Evolutionary conservation across 2,329 filamentous ascomycete species (phyloP).

Genomic region (Aspergillus chevalieri): DNA sequence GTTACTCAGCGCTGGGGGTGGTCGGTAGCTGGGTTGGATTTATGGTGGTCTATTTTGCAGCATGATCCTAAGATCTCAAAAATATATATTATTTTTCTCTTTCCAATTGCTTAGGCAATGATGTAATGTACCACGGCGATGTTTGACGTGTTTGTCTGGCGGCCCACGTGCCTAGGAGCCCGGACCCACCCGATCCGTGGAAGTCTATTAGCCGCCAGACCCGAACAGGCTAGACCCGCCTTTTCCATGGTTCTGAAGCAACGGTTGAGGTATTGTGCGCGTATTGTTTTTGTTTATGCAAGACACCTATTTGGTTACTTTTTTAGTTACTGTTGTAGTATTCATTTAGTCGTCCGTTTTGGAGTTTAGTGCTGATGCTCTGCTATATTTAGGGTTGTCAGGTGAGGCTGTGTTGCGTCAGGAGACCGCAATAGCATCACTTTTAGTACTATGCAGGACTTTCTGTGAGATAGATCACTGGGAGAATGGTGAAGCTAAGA

Average conservation of each 20-base stretch:
- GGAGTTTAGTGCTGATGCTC: too few species aligned
- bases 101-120: constrained; percentile 4
- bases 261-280: background rate
- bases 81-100: background rate
- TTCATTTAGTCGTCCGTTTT: background rate
- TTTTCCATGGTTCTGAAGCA: constrained; percentile 8
- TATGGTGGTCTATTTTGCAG: constrained; percentile 75
- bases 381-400: too few species aligned
- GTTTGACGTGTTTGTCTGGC: constrained; percentile 12
- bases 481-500: too few species aligned
- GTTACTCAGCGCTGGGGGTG: constrained; percentile 89
- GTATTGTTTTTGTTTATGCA: too few species aligned
- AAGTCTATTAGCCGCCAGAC: constrained; percentile 14
- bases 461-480: too few species aligned
- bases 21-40: constrained; percentile 94
- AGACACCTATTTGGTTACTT: background rate
- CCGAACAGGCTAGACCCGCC: constrained; percentile 5
- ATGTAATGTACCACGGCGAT: constrained; percentile 9
- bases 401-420: background rate
- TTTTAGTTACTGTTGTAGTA: background rate
- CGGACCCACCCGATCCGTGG: constrained; percentile 14
- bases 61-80: background rate
- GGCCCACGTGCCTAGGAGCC: constrained; percentile 13
- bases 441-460: too few species aligned
- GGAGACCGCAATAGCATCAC: too few species aligned